These are phyloP conservation scores for Yamadazyma taylorii DNA, from an alignment of 1,139 yeast genomes.

Conservation along the genomic window DNA sequence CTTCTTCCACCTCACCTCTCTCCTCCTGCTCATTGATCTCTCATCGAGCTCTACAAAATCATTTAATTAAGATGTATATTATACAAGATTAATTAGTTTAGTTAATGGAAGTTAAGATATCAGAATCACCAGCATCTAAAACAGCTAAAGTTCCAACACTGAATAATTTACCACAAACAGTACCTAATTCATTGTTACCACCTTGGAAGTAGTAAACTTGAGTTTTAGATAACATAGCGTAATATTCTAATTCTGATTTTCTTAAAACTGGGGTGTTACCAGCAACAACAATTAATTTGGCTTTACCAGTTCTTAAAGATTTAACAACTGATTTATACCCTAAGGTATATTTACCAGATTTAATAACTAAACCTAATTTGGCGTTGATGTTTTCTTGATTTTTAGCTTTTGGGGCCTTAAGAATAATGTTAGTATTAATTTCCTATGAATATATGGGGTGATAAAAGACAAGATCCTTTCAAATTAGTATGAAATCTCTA, in stretches of 20 bases:
- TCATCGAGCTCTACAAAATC: too few species aligned
- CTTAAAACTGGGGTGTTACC: constrained; percentile 99
- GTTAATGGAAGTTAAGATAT: constrained; percentile 67
- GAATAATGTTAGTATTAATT: constrained; percentile 33
- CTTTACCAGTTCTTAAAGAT: constrained; percentile 98
- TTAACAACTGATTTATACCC: constrained; percentile 99
- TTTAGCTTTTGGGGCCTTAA: constrained; percentile 93
- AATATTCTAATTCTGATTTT: constrained; percentile 99
- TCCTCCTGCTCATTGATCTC: too few species aligned
- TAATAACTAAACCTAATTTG: constrained; percentile 96
- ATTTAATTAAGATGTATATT: constrained; percentile 9
- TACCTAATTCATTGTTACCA: constrained; percentile 99
- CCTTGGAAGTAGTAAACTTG: constrained; percentile 99
- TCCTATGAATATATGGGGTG: too few species aligned
- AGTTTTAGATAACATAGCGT: constrained; percentile 99
- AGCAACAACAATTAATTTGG: constrained; percentile 96
- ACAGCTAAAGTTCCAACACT: constrained; percentile 97
- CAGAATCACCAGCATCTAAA: constrained; percentile 99
- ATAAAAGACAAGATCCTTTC: too few species aligned
- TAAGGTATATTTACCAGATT: constrained; percentile 99
- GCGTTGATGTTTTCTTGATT: constrained; percentile 95
- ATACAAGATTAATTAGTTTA: constrained; percentile 13
- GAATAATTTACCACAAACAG: constrained; percentile 99
- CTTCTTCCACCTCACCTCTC: too few species aligned
- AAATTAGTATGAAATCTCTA: too few species aligned